phyloP scores from a whole-genome alignment of 202 grass and related monocot genomes.

The Cymbopogon flexuosus region DNA sequence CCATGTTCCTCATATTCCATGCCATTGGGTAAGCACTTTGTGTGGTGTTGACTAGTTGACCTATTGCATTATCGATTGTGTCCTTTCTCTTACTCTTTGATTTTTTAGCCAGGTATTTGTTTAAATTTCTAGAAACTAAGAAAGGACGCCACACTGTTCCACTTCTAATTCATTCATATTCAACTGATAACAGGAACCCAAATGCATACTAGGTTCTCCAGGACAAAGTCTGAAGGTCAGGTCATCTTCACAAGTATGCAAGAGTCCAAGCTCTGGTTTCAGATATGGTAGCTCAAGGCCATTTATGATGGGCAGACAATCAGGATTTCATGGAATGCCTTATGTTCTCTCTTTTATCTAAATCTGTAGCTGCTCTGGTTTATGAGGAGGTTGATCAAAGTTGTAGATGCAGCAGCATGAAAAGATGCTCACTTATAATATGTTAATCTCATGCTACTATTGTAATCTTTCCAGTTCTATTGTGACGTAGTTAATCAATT shows the following conservation, averaged over 20 bases:
- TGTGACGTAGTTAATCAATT: slow-evolving; percentile 17
- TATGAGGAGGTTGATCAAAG: background rate
- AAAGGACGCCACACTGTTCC: background rate
- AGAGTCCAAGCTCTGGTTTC: slow-evolving; percentile 29
- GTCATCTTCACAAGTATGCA: slow-evolving; percentile 41
- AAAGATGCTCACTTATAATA: slow-evolving; percentile 20
- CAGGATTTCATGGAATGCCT: slow-evolving; percentile 32
- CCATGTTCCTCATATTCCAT: background rate
- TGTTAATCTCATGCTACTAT: background rate
- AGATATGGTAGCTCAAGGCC: slow-evolving; percentile 35
- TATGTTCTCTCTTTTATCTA: slow-evolving; percentile 31
- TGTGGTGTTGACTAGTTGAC: background rate
- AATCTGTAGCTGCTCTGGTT: slow-evolving; percentile 19
- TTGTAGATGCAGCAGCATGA: background rate
- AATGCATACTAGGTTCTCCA: slow-evolving; percentile 38
- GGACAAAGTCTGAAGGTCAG: slow-evolving; percentile 34
- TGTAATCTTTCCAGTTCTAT: slow-evolving; percentile 14
- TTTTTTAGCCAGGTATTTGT: background rate
- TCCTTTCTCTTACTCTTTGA: background rate
- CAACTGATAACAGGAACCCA: slow-evolving; percentile 48
- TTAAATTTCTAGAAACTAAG: slow-evolving; percentile 16
- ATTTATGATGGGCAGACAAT: slow-evolving; percentile 30
- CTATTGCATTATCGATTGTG: background rate
- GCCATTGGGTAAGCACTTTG: background rate
- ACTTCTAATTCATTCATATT: slow-evolving; percentile 16